Conservation (phyloP, 1,139 yeast genomes). For the Debaryomycetaceae sp. region DNA sequence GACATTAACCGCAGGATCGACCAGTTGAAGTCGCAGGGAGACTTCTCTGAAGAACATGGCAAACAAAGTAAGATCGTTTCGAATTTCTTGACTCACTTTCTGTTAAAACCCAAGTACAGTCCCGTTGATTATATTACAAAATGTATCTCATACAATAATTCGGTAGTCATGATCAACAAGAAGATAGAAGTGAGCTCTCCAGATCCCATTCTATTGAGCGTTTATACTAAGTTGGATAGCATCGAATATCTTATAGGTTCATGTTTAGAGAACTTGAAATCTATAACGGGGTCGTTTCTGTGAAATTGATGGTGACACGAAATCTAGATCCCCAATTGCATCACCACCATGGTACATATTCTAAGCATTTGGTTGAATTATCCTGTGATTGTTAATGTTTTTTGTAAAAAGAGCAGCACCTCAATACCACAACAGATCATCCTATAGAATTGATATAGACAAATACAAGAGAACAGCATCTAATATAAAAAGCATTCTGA, state of each 20-base stretch:
- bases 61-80: slow-evolving; percentile 13
- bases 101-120: slow-evolving; percentile 30
- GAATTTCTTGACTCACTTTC: slow-evolving; percentile 26
- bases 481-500: neutral
- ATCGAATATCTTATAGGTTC: slow-evolving; percentile 37
- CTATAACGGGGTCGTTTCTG: slow-evolving; percentile 1
- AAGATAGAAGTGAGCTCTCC: slow-evolving; percentile 44
- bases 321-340: slow-evolving; percentile 76
- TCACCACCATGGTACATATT: slow-evolving; percentile 64
- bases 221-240: slow-evolving; percentile 42
- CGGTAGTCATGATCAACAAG: slow-evolving; percentile 42
- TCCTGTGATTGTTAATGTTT: neutral
- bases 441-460: neutral
- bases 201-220: slow-evolving; percentile 44
- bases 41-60: neutral
- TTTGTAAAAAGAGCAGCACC: neutral
- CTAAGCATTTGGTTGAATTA: neutral
- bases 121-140: slow-evolving; percentile 44
- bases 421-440: neutral
- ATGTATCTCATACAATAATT: slow-evolving; percentile 37
- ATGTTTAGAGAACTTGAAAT: slow-evolving; percentile 18
- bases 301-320: slow-evolving; percentile 13
- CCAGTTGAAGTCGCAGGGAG: slow-evolving; percentile 2
- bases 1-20: slow-evolving; percentile 17
- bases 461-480: neutral